These are phyloP conservation scores for Apophysomyces variabilis DNA, from an alignment of 371 early-diverging fungal species.

Conservation along the genomic window DNA sequence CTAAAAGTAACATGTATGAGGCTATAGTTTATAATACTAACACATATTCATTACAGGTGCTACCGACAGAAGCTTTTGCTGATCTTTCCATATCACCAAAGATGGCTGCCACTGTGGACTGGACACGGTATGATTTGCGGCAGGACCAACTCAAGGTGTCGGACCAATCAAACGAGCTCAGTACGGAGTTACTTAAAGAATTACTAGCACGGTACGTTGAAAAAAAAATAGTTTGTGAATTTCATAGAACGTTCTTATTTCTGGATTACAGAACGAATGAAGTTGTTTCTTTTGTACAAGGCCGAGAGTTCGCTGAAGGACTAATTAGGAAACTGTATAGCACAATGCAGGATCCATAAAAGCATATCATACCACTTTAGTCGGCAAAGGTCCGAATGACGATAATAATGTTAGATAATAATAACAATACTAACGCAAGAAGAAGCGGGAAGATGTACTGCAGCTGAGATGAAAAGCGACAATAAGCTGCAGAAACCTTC, in stretches of 20 bases:
- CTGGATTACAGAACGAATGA: not conserved
- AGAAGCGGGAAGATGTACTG: too few relatives aligned
- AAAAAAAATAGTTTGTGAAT: not conserved
- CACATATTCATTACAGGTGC: not conserved
- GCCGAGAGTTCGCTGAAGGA: slow-evolving; percentile 4
- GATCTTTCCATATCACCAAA: not conserved
- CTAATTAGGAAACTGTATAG: not conserved
- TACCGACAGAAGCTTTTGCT: not conserved
- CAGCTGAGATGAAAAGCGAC: too few relatives aligned
- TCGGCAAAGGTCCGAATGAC: too few relatives aligned
- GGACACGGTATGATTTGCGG: not conserved
- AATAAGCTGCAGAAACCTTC: too few relatives aligned
- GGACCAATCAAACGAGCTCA: not conserved
- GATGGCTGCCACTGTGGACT: not conserved
- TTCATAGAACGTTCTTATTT: not conserved
- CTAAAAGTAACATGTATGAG: not conserved
- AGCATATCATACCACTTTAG: too few relatives aligned
- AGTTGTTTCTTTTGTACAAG: not conserved
- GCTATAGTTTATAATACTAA: not conserved
- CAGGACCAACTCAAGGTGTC: not conserved
- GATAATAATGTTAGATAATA: too few relatives aligned
- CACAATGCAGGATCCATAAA: too few relatives aligned
- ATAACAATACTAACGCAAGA: too few relatives aligned
- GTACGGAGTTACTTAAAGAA: not conserved
- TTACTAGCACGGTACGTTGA: not conserved